A percentile compares a stretch with the other conserved stretches of the same genome.
These are phyloP conservation scores for Phlebopus sp. DNA, from an alignment of 1,284 basidiomycete genomes.

Conservation along the genomic window DNA sequence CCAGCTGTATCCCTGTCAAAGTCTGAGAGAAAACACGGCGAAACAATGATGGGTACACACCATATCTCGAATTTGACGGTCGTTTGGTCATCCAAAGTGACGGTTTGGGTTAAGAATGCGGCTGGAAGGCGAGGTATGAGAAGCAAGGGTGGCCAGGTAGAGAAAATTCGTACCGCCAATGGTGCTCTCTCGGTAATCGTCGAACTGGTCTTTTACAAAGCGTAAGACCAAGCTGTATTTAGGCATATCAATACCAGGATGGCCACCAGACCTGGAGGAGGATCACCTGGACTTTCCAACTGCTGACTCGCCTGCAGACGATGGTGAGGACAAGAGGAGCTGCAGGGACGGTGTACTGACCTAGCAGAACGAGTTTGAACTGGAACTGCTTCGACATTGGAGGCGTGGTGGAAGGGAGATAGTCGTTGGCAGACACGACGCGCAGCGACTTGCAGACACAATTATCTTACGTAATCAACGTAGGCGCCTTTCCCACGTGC, in stretches of 20 bases:
- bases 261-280: constrained; percentile 1
- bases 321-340: constrained; percentile 1
- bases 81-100: constrained; percentile 84
- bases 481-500: constrained; percentile 25
- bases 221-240: constrained; percentile 79
- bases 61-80: constrained; percentile 98
- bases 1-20: constrained; percentile 81
- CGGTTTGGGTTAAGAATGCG: constrained; percentile 95
- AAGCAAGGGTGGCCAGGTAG: constrained; percentile 2
- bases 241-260: constrained; percentile 8
- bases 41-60: constrained; percentile 43
- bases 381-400: constrained; percentile 80
- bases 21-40: constrained; percentile 3
- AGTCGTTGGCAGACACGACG: constrained; percentile 8
- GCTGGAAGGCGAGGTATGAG: constrained; percentile 47
- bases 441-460: constrained; percentile 7
- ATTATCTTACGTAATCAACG: constrained; percentile 22
- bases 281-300: constrained; percentile 92
- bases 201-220: constrained; percentile 97
- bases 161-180: constrained; percentile 63
- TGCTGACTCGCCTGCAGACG: constrained; percentile 85
- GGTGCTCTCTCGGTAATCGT: constrained; percentile 93
- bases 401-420: constrained; percentile 12
- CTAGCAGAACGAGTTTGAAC: constrained; percentile 90
- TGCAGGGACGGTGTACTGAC: constrained; percentile 41